Base-by-base conservation (phyloP, 306 rosid genomes). In the Lathyrus sativus region DNA sequence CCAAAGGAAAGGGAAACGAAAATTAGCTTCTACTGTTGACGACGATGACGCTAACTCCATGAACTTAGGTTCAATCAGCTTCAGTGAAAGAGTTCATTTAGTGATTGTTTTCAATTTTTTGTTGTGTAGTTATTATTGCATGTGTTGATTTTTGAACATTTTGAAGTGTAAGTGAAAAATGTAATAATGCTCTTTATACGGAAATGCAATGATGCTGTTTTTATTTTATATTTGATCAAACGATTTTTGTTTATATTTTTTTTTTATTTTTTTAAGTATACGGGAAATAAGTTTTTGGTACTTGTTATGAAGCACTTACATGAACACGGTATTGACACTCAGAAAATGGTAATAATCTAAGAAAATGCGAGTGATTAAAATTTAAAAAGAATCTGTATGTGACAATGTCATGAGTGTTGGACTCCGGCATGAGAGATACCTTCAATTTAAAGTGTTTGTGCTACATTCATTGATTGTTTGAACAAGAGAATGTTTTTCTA, bases 11-110 rank as follows among this genome's bases (percentile, higher is more conserved):
- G 77, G 84, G 65, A 70, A 75, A 22, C 15, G 19, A 37, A 67
- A 55, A 29, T 54, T 26, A 31, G 12, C 78, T 56, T 42, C 39
- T 18, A 9, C 19, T 0, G 57, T 17, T 7, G 56, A 56, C 11
- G 76, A 69, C 1, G 79, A 75, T 46, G 79, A 75, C 29, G 80
- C 80, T 79, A 79, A 60, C 24, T 11, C 19, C 44, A 29, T 18
- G 55, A 28, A 37, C 43, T 62, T 4, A 24, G 42, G 17, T 22
- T 63, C 38, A 2, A 5, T 22, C 7, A 62, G 19, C 57, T 46
- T 57, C 56, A 55, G 26, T 9, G 57, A 38, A 56, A 41, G 26
- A 57, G 50, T 38, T 41, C 14, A 31, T 33, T 58, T 12, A 6
- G 58, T 29, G n/a, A 0, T 2, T 39, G 18, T 24, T 54, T 2